These are phyloP conservation scores for Tilletia setariae DNA, from an alignment of 1,284 basidiomycete species.

Conservation along the genomic window DNA sequence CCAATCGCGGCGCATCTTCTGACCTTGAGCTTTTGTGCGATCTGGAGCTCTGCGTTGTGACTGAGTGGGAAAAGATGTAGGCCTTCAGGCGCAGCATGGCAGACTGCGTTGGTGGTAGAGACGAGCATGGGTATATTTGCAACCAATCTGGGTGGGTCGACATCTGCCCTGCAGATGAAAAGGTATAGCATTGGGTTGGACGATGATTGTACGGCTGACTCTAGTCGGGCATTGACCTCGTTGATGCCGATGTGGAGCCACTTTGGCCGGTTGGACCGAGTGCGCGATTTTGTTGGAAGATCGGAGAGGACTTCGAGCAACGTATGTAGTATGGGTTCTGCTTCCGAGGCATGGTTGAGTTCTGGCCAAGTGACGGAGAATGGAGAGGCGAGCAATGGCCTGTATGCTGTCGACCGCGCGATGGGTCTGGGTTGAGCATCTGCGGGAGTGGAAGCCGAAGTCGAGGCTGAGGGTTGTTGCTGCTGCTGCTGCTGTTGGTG, in stretches of 20 bases:
- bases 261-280: neutral
- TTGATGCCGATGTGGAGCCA: conserved; percentile 21
- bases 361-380: conserved; percentile 22
- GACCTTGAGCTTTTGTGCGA: conserved; percentile 21
- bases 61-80: conserved; percentile 20
- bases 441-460: neutral
- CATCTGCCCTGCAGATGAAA: conserved; percentile 23
- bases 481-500: neutral
- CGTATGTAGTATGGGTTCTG: conserved; percentile 22
- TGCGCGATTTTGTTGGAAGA: neutral
- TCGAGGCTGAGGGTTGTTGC: neutral
- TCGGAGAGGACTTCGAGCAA: conserved; percentile 19
- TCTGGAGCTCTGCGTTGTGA: conserved; percentile 21
- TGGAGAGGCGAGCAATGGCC: conserved; percentile 26
- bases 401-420: conserved; percentile 18
- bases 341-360: conserved; percentile 13
- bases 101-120: conserved; percentile 22
- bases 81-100: neutral
- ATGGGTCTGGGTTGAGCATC: neutral
- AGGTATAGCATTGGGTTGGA: conserved; percentile 12
- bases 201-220: neutral
- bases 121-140: conserved; percentile 27
- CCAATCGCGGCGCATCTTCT: conserved; percentile 20
- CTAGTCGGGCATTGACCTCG: conserved; percentile 16
- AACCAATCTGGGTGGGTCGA: conserved; percentile 18